Base-by-base conservation (phyloP, 768 basidiomycete species). In the Leccinum boreale region DNA sequence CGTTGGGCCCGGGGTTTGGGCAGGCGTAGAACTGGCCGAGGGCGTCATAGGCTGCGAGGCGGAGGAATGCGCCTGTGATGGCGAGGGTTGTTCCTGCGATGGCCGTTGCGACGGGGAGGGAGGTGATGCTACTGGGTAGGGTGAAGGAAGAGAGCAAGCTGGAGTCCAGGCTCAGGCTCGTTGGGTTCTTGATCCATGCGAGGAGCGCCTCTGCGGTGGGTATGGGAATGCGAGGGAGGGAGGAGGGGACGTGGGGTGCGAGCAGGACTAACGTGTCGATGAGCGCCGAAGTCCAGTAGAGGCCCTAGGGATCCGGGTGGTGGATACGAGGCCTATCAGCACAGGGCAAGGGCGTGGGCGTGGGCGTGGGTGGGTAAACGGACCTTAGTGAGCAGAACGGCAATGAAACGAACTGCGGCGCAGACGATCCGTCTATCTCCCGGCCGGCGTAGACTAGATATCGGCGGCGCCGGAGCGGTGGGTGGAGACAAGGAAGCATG, bases 401-500 rank as follows among this genome's bases (percentile, higher is more conserved):
- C 23, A 44, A 57, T 10, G 35, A 60, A 12, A 12, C 62, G 65
- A 10, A 64, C 64, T 2, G 53, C 33, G 33, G 57, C 33, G 24
- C 33, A 7, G 15, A 54, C 33, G n/a, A 59, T 4, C 62, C 49
- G 24, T 75, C 74, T 28, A 77, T 71, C 23, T 77, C 10, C 17
- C 5, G 29, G 15, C 3, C 5, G 33, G 29, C 24, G 48, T 14
- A 28, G 1, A 21, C 29, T 23, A 3, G 51, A 12, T 11, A 42
- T 19, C 3, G 49, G 10, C 1, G 45, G 33, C 21, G 19, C 11
- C 15, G 52, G 4, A 35, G n/a, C 4, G 1, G 39, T 61, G 49
- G 60, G 83, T 42, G 82, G 79, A 2, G 82, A 82, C 33, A 75
- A 69, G 21, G 78, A 73, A 28, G 74, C 66, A 29, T 80, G 79